phyloP scores from a whole-genome alignment of 768 basidiomycete species.

The Daedaleopsis sinensis region DNA sequence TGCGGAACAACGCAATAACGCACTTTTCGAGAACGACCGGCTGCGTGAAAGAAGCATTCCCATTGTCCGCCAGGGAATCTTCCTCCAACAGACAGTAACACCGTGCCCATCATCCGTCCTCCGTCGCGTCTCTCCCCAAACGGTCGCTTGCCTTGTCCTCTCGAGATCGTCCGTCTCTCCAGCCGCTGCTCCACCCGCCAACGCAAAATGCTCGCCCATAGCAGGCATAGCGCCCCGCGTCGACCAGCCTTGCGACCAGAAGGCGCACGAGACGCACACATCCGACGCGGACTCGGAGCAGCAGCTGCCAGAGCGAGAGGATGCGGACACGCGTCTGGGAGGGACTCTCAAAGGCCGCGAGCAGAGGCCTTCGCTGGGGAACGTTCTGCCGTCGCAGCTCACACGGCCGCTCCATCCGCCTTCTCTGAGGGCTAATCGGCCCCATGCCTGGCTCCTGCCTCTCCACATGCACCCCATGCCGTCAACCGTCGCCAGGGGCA shows the following conservation, averaged over 20 bases:
- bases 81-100: neutral
- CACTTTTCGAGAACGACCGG: conserved; percentile 4
- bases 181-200: neutral
- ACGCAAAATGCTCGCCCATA: neutral
- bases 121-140: neutral
- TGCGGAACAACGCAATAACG: neutral
- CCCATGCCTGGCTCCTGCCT: conserved; percentile 6
- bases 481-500: conserved; percentile 11
- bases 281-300: neutral
- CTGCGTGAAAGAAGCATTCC: conserved; percentile 12
- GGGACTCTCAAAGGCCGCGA: conserved; percentile 13
- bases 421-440: conserved; percentile 11
- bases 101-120: neutral
- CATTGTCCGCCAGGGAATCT: neutral
- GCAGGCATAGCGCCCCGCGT: no score
- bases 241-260: neutral
- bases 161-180: neutral
- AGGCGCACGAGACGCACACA: neutral
- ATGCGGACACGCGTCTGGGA: neutral
- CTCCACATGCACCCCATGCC: conserved; percentile 6
- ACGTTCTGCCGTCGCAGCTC: conserved; percentile 12
- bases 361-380: conserved; percentile 9
- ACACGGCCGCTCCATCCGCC: neutral
- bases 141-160: neutral
- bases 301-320: no score